Percentiles rank a stretch among this genome's conserved stretches.
Evolutionary conservation across 257 asterid species (phyloP).

Genomic region (Solanum peruvianum): DNA sequence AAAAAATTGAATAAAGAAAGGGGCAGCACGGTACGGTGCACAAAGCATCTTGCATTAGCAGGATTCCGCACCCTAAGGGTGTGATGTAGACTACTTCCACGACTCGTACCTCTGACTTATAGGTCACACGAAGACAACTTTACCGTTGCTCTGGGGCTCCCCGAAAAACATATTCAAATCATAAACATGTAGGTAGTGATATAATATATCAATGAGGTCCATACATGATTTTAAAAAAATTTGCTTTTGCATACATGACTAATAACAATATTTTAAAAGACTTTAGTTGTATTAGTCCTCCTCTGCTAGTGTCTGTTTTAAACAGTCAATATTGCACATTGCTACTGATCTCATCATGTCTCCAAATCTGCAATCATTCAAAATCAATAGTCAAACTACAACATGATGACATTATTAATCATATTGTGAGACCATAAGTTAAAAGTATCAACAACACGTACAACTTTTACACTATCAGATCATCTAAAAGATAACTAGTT

Average conservation of each 20-base stretch:
- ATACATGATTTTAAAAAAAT: background rate
- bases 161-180: background rate
- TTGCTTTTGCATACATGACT: background rate
- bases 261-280: background rate
- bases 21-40: background rate
- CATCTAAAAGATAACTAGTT: background rate
- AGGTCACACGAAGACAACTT: background rate
- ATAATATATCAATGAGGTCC: background rate
- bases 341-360: slow-evolving; percentile 1
- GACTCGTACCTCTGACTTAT: background rate
- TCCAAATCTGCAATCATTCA: background rate
- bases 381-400: background rate
- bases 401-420: background rate
- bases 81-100: background rate
- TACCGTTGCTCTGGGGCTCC: accelerated
- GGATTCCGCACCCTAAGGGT: background rate
- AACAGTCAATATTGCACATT: background rate
- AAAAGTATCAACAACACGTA: background rate
- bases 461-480: background rate
- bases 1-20: background rate
- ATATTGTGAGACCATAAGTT: background rate
- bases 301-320: background rate
- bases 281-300: background rate
- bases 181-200: background rate
- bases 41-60: background rate